Evolutionary conservation across 2,329 filamentous ascomycete species (phyloP), one percentile per base, ranked within the genome.

Genomic region (Zasmidium cellare): DNA sequence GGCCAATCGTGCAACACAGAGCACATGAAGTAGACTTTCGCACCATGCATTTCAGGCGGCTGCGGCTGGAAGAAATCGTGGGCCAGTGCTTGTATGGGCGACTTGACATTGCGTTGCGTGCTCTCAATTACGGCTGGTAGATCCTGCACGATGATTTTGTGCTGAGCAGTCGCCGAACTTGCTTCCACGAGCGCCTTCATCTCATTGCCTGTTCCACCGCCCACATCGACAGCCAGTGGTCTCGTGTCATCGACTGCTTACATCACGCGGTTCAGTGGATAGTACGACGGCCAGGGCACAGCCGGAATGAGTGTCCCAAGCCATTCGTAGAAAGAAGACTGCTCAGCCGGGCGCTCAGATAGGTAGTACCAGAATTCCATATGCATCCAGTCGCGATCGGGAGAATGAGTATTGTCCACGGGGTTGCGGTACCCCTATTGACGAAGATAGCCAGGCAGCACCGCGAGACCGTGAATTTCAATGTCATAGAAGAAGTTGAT

Each of bases 1-100:
- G 58, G 50, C 61, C 60, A 68, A 48, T 69, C 63, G 55, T 69
- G 65, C 24, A 69, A 44, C 38, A 69, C 52, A 19, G 58, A 55
- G 46, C 61, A 63, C 23, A 69, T 41, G 57, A 65, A 69, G 55
- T 69, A 69, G 6, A 71, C 60, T 50, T 71, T 67, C 9, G 73
- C 73, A 28, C 60, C 57, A 45, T 35, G 35, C 16, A 57, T 35
- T 24, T 58, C 54, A 3, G 62, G 19, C 1, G 62, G 62, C 18
- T 66, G 62, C n/a, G 51, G 35, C 3, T 45, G 22, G 51, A 65
- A 64, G 56, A 67, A 65, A 35, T 68, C 59, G 44, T 64, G 54
- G 6, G 52, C n/a, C 19, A 58, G 22, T 9, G 51, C 19, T 20
- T 59, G 51, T 11, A 65, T 46, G 6, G 49, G 44, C 5, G 49